Evolutionary conservation across 2,329 filamentous ascomycete species (phyloP).

Genomic region (Alternaria angustiovoidea): DNA sequence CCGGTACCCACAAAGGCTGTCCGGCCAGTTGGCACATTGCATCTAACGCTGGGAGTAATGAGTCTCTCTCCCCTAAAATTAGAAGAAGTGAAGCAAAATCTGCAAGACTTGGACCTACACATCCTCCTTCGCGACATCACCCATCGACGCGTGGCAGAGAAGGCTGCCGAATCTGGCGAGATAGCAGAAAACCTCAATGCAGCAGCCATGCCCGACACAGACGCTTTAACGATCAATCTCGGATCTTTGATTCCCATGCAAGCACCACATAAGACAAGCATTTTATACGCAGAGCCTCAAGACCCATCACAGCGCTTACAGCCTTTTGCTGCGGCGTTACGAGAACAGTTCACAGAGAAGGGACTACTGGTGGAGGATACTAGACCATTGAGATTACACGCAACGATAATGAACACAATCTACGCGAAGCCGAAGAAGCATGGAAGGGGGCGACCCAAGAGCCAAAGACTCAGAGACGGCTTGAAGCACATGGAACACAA

Average conservation of each 20-base stretch:
- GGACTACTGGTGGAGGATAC: conserved; percentile 66
- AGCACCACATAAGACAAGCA: conserved; percentile 62
- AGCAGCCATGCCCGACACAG: conserved; percentile 35
- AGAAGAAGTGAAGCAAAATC: conserved; percentile 51
- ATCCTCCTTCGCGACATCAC: conserved; percentile 30
- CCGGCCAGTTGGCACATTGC: conserved; percentile 79
- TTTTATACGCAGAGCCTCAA: conserved; percentile 70
- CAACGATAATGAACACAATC: conserved; percentile 85
- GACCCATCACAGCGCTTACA: conserved; percentile 63
- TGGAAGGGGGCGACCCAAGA: conserved; percentile 36
- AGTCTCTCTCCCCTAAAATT: conserved; percentile 66
- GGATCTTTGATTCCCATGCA: conserved; percentile 69
- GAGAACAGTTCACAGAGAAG: conserved; percentile 62
- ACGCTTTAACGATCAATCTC: conserved; percentile 53
- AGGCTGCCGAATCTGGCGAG: conserved; percentile 24
- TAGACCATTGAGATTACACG: conserved; percentile 77
- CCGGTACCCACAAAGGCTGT: conserved; percentile 72
- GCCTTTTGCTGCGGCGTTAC: conserved; percentile 66
- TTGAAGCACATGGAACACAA: conserved; percentile 3
- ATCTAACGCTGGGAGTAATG: conserved; percentile 90
- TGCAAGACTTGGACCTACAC: conserved; percentile 57
- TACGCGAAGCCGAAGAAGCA: conserved; percentile 66
- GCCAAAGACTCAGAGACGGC: conserved; percentile 2
- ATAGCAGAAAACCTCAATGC: conserved; percentile 41
- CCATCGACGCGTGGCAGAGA: conserved; percentile 19